Base-by-base conservation (phyloP, 805 yeast genomes). In the Candida piceae region DNA sequence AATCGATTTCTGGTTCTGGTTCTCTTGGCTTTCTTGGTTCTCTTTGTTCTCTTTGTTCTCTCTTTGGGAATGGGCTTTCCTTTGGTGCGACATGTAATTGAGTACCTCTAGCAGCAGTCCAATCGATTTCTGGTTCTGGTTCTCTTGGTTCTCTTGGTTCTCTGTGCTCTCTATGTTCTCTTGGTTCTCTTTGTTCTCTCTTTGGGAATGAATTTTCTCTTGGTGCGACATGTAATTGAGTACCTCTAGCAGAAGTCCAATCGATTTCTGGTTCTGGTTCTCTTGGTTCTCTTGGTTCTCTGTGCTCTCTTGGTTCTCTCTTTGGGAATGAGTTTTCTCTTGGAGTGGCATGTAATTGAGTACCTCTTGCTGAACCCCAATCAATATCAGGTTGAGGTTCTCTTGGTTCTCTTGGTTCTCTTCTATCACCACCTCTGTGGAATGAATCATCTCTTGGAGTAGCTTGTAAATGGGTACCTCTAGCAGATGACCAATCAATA, bases 341-440 rank as follows among this genome's bases (percentile, higher is more conserved):
- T 29, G 37, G 39, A 22, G 49, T 32, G 48, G 66, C 42, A 40
- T 40, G 33, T 60, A 48, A 49, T 29, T 44, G 45, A 12, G 60
- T 60, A 23, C 50, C 46, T 55, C 76, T 63, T 20, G 68, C 73
- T 19, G 65, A 38, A 33, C 67, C 63, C 76, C 84, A 78, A 60
- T 80, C 85, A 38, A 78, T 62, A 29, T 76, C 75, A 34, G 77
- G 76, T 50, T 70, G 79, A 49, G 70, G 76, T 44, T 62, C 64
- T 58, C 69, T 64, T 46, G 64, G 65, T 41, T 38, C 52, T 38
- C 52, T 44, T 43, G 49, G 52, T 34, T 46, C 60, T 44, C 55
- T 40, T 34, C 41, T 55, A 38, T 59, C 47, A 9, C 42, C 42
- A 50, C 61, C 35, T 57, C 51, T 45, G 45, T 52, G 19, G 50